A percentile compares a stretch with the other conserved stretches of the same genome.
These are phyloP conservation scores for Leccinum fallax DNA, from an alignment of 1,284 basidiomycete genomes.

Conservation along the genomic window DNA sequence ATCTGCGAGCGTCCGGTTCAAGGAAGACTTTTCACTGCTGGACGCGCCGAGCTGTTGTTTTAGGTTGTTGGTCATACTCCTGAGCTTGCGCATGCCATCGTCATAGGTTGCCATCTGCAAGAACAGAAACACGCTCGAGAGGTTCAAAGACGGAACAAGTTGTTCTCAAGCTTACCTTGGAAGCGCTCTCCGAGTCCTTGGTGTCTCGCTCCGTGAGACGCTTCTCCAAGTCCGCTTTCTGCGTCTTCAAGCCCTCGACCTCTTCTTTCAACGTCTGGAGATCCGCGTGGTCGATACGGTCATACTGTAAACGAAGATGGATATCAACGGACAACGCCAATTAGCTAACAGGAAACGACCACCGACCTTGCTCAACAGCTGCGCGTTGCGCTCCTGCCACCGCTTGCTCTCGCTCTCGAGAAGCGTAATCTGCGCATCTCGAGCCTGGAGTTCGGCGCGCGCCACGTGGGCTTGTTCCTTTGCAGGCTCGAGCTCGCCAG, in stretches of 20 bases:
- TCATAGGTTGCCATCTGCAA: too few species aligned
- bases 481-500: conserved; percentile 72
- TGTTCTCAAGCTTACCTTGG: conserved; percentile 33
- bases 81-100: too few species aligned
- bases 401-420: conserved; percentile 79
- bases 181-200: conserved; percentile 42
- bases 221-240: conserved; percentile 45
- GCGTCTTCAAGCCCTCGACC: conserved; percentile 56
- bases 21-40: conserved; percentile 40
- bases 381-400: conserved; percentile 86
- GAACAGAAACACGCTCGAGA: too few species aligned
- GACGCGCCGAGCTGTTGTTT: conserved; percentile 26
- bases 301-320: conserved; percentile 54
- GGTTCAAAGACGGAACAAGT: not conserved
- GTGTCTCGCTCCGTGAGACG: conserved; percentile 43
- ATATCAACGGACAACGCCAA: not conserved
- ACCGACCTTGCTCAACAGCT: conserved; percentile 75
- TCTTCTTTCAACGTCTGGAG: conserved; percentile 81
- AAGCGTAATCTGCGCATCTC: conserved; percentile 67
- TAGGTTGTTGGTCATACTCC: too few species aligned
- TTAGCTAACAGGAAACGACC: not conserved
- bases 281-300: conserved; percentile 86
- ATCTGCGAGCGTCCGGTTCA: conserved; percentile 39
- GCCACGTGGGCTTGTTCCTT: conserved; percentile 71
- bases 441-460: conserved; percentile 75